Conservation (phyloP, 306 rosid genomes). For the Malus domestica region ASM211411v1 NC_041799.1:547501-548000, state of each 20-base stretch:
- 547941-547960: constrained; percentile 88
- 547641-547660: constrained; percentile 83
- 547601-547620: constrained; percentile 91
- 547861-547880: constrained; percentile 88
- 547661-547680: constrained; percentile 76
- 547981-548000: constrained; percentile 73
- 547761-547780: constrained; percentile 95
- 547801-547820: constrained; percentile 86
- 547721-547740: constrained; percentile 96
- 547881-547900: constrained; percentile 81
- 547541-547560: constrained; percentile 92
- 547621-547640: constrained; percentile 78
- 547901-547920: constrained; percentile 91
- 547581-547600: constrained; percentile 85
- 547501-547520: constrained; percentile 76
- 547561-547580: constrained; percentile 90
- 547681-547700: constrained; percentile 75
- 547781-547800: constrained; percentile 81
- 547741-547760: constrained; percentile 87
- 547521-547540: constrained; percentile 95
- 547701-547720: constrained; percentile 96
- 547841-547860: constrained; percentile 70
- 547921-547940: constrained; percentile 78
- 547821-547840: constrained; percentile 90
- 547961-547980: constrained; percentile 86